These are phyloP conservation scores for Syzygium syzygioides DNA, from an alignment of 441 rosid genomes.

Conservation along the genomic window DNA sequence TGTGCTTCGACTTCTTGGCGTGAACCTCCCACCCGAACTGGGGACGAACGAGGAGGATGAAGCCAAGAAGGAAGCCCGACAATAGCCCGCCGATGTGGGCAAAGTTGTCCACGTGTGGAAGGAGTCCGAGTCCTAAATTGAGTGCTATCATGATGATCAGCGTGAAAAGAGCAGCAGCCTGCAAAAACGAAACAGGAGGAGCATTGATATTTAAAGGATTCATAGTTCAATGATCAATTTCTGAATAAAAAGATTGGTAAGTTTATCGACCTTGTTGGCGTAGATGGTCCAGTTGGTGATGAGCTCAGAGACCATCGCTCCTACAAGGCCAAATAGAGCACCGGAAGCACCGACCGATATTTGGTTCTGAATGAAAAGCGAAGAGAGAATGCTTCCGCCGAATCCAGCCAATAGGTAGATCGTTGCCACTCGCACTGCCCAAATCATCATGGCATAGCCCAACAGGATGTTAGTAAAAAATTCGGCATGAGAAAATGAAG, in stretches of 20 bases:
- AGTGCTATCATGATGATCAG: conserved; percentile 58
- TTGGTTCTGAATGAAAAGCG: conserved; percentile 53
- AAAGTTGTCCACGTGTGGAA: conserved; percentile 91
- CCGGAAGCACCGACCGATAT: conserved; percentile 95
- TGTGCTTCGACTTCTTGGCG: conserved; percentile 49
- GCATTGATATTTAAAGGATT: background rate
- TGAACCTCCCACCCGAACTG: conserved; percentile 62
- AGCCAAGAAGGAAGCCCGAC: conserved; percentile 77
- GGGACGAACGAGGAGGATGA: conserved; percentile 65
- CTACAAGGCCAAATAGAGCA: conserved; percentile 91
- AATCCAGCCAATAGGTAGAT: conserved; percentile 75
- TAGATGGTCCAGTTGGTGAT: conserved; percentile 92
- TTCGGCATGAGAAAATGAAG: background rate
- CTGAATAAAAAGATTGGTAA: background rate
- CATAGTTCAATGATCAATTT: background rate
- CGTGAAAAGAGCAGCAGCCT: conserved; percentile 77
- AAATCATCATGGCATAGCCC: background rate
- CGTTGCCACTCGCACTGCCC: conserved; percentile 63
- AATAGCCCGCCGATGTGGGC: conserved; percentile 93
- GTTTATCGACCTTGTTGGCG: conserved; percentile 53
- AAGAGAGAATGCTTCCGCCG: conserved; percentile 73
- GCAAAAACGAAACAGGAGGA: background rate
- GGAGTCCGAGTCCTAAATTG: conserved; percentile 76
- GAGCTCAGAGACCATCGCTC: conserved; percentile 93
- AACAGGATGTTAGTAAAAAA: background rate